Conservation (phyloP, 2,329 filamentous ascomycete species). For the Raffaelea ambrosiae region DNA sequence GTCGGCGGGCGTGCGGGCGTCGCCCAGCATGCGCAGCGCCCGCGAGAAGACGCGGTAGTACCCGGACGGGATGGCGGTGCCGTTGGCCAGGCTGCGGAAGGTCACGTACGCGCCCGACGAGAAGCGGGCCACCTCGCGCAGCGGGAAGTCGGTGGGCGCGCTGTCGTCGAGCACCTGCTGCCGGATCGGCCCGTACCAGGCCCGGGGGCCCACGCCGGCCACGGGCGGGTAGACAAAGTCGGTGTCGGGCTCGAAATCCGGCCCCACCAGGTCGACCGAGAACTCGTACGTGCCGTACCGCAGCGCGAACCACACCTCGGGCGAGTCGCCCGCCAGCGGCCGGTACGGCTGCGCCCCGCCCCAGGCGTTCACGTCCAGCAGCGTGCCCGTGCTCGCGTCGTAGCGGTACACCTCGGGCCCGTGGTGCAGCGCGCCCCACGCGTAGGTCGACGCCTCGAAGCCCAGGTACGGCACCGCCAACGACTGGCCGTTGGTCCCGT, state of each 20-base stretch:
- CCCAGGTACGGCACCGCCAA: not conserved
- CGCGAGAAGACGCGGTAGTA: not conserved
- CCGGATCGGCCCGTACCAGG: not conserved
- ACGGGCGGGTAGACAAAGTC: not conserved
- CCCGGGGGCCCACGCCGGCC: not conserved
- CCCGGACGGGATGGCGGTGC: not conserved
- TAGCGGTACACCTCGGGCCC: not conserved
- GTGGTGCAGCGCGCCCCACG: not conserved
- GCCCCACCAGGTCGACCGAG: not conserved
- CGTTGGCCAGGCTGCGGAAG: not conserved
- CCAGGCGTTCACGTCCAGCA: not conserved
- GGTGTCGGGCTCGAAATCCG: not conserved
- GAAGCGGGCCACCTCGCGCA: not conserved
- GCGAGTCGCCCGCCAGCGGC: not conserved
- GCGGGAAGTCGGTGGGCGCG: not conserved
- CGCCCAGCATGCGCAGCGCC: not conserved
- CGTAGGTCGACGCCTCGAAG: not conserved
- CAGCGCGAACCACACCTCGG: not conserved
- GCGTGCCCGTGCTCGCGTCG: not conserved
- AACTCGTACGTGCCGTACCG: not conserved
- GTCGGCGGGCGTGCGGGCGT: not conserved
- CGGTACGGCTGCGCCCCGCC: not conserved
- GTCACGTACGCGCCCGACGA: not conserved
- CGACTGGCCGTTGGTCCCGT: not conserved
- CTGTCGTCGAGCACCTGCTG: not conserved